A percentile compares a stretch with the other conserved stretches of the same genome.
These are phyloP conservation scores for Thermomyces lanuginosus DNA, from an alignment of 2,329 filamentous ascomycete genomes.

Conservation along the genomic window DNA sequence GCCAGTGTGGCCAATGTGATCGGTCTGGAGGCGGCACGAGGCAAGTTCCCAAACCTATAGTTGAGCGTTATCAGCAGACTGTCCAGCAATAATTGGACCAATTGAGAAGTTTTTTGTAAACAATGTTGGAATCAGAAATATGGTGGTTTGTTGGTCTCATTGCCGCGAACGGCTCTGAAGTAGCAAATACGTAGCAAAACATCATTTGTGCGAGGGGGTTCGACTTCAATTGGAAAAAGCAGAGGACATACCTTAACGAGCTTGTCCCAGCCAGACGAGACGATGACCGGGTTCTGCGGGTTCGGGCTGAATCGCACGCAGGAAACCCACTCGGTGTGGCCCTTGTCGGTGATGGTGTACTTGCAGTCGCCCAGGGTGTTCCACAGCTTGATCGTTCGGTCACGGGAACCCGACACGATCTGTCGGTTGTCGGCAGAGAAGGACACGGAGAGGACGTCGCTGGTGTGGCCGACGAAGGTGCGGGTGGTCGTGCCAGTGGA, in stretches of 20 bases:
- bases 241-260: conserved; percentile 81
- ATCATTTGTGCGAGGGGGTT: conserved; percentile 50
- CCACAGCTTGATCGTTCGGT: conserved; percentile 99
- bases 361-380: conserved; percentile 99
- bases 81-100: conserved; percentile 6
- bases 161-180: conserved; percentile 89
- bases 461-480: conserved; percentile 97
- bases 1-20: conserved; percentile 98
- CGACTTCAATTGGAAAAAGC: conserved; percentile 6
- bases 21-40: conserved; percentile 98
- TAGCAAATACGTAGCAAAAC: conserved; percentile 99
- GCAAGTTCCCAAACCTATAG: conserved; percentile 98
- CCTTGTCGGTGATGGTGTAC: conserved; percentile 99
- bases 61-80: conserved; percentile 3
- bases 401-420: conserved; percentile 96
- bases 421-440: conserved; percentile 99
- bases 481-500: conserved; percentile 92
- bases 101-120: neutral
- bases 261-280: conserved; percentile 98
- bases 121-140: neutral
- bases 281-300: conserved; percentile 99
- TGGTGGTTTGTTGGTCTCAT: conserved; percentile 81
- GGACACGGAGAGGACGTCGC: conserved; percentile 97
- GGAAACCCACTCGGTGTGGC: conserved; percentile 98
- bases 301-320: conserved; percentile 99